Conservation (phyloP, 495 filamentous ascomycete genomes). For the Neurospora hispaniola region DNA sequence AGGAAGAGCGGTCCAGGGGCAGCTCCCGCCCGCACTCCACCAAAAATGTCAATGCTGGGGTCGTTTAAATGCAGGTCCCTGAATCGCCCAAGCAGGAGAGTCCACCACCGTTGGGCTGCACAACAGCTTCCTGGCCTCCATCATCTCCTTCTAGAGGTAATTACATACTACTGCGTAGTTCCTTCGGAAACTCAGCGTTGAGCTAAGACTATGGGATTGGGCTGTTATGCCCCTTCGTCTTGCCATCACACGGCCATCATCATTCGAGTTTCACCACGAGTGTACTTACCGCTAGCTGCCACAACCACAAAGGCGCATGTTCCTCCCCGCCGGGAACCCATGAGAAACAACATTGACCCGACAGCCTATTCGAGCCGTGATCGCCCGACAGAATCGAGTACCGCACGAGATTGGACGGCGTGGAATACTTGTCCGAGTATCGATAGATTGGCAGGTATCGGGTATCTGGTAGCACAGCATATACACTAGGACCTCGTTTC, state of each 20-base stretch:
- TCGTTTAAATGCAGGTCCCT: not conserved
- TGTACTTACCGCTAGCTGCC: not conserved
- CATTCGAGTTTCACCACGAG: not conserved
- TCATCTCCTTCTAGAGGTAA: not conserved
- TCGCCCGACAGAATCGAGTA: not conserved
- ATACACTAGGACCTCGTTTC: not conserved
- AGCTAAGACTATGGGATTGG: not conserved
- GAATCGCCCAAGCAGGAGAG: not conserved
- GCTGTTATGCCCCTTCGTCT: not conserved
- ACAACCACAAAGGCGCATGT: not conserved
- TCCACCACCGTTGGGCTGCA: not conserved
- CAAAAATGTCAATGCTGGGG: not conserved
- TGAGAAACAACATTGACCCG: not conserved
- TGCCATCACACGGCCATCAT: not conserved
- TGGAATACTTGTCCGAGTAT: not conserved
- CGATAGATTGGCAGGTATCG: not conserved
- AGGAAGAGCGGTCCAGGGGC: not conserved
- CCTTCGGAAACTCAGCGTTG: not conserved
- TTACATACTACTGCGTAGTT: not conserved
- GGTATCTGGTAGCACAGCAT: not conserved
- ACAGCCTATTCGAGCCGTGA: not conserved
- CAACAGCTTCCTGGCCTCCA: not conserved
- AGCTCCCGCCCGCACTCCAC: not conserved
- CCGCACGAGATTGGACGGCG: not conserved
- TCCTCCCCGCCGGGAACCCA: not conserved